phyloP scores from a whole-genome alignment of 2,329 filamentous ascomycete species.

The Talaromyces verruculosus region DNA sequence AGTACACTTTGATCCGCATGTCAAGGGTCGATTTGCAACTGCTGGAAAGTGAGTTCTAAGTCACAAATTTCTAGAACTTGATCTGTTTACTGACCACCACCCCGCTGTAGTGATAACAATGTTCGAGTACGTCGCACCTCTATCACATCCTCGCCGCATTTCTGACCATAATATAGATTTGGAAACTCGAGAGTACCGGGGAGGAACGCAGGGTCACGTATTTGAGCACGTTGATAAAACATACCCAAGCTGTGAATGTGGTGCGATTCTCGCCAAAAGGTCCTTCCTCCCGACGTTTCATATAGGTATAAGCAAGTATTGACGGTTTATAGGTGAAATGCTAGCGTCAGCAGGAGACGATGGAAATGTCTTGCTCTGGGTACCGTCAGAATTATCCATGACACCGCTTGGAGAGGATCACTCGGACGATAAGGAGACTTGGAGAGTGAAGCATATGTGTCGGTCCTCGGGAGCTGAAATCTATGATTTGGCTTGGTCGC shows the following conservation, averaged over 20 bases:
- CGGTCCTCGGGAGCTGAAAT: slow-evolving; percentile 92
- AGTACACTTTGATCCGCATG: slow-evolving; percentile 89
- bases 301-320: slow-evolving; percentile 22
- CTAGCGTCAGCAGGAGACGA: slow-evolving; percentile 95
- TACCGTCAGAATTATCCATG: slow-evolving; percentile 74
- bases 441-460: slow-evolving; percentile 97
- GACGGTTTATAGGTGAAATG: slow-evolving; percentile 68
- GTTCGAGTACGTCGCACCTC: slow-evolving; percentile 65
- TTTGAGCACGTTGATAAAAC: slow-evolving; percentile 84
- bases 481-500: slow-evolving; percentile 97
- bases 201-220: slow-evolving; percentile 90
- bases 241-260: slow-evolving; percentile 97
- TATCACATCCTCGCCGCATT: slow-evolving; percentile 21
- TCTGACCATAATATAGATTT: slow-evolving; percentile 64
- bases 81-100: slow-evolving; percentile 23
- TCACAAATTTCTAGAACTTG: neutral
- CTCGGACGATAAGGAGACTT: slow-evolving; percentile 91
- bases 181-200: slow-evolving; percentile 82
- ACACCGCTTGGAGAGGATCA: slow-evolving; percentile 77
- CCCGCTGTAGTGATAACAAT: slow-evolving; percentile 69
- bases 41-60: slow-evolving; percentile 64
- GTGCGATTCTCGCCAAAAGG: slow-evolving; percentile 94
- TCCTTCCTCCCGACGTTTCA: slow-evolving; percentile 40
- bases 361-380: slow-evolving; percentile 95
- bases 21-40: slow-evolving; percentile 88